A percentile compares a stretch with the other conserved stretches of the same genome.
Conservation (phyloP, 208 protist species). For the Cochliopodium minus region DNA sequence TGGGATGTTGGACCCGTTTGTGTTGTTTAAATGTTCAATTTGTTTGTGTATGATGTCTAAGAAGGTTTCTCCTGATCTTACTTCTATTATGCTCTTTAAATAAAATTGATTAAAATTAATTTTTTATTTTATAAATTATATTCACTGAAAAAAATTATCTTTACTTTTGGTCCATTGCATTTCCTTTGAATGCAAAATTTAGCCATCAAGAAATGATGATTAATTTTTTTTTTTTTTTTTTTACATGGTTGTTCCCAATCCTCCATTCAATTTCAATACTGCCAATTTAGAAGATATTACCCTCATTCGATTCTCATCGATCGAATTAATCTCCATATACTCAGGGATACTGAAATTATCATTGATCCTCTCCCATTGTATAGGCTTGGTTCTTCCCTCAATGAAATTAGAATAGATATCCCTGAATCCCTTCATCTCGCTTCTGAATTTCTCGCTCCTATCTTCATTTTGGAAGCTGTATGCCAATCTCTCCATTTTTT, state of each 20-base stretch:
- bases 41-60: conserved; percentile 88
- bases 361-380: too few species aligned
- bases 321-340: too few species aligned
- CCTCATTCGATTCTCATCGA: not conserved
- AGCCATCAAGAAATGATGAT: not conserved
- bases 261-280: conserved; percentile 91
- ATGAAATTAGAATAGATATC: too few species aligned
- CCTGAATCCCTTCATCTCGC: too few species aligned
- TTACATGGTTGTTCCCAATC: conserved; percentile 73
- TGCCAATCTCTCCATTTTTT: too few species aligned
- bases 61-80: conserved; percentile 78
- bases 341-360: too few species aligned
- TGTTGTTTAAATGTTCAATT: conserved; percentile 62
- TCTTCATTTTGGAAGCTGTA: too few species aligned
- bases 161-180: conserved; percentile 51
- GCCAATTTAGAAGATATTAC: conserved; percentile 47
- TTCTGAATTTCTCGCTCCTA: too few species aligned
- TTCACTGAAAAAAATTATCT: not conserved
- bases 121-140: conserved; percentile 56
- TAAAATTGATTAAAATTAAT: conserved; percentile 68
- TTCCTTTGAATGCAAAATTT: too few species aligned
- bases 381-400: too few species aligned
- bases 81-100: conserved; percentile 66
- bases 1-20: conserved; percentile 56
- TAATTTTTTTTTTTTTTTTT: conserved; percentile 1